Percentiles rank a stretch among this genome's conserved stretches.
These are phyloP conservation scores for Boletus rex-veris DNA, from an alignment of 768 basidiomycete genomes.

Conservation along the genomic window DNA sequence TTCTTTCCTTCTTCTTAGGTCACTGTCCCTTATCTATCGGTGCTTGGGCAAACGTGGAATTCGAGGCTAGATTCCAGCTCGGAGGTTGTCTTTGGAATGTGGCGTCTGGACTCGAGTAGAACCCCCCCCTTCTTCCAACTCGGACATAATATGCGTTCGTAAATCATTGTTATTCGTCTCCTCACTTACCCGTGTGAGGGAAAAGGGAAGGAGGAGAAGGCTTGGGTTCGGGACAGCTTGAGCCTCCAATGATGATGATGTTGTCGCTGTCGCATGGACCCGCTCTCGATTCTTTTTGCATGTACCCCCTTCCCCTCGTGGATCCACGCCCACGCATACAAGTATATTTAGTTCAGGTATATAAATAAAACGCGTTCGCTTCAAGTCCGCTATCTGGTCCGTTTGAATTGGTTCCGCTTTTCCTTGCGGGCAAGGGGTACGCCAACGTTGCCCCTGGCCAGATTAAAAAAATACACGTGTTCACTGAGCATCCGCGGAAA, in stretches of 20 bases:
- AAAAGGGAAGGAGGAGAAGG: not conserved
- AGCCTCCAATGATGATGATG: not conserved
- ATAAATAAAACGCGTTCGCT: constrained; percentile 9
- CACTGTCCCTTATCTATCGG: not conserved
- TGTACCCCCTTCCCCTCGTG: not conserved
- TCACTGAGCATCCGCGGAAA: not conserved
- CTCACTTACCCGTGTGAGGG: constrained; percentile 2
- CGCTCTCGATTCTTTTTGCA: constrained; percentile 5
- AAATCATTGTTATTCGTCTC: constrained; percentile 17
- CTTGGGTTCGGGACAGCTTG: not conserved
- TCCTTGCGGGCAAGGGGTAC: no score
- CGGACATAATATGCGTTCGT: constrained; percentile 13
- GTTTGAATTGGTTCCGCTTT: no score
- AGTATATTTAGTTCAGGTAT: constrained; percentile 11
- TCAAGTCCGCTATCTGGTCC: not conserved
- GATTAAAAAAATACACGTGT: constrained; percentile 5
- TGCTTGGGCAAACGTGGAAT: constrained; percentile 12
- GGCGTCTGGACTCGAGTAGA: constrained; percentile 11
- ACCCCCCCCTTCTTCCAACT: constrained; percentile 2
- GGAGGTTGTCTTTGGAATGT: constrained; percentile 10
- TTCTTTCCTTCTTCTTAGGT: not conserved
- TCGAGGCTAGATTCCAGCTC: constrained; percentile 8
- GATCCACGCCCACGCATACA: constrained; percentile 1
- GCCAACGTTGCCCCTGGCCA: not conserved
- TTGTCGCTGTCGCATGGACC: constrained; percentile 1